Evolutionary conservation across 495 filamentous ascomycete genomes (phyloP), one percentile per base, ranked within the genome.

Genomic region (Aspergillus wentii): DNA sequence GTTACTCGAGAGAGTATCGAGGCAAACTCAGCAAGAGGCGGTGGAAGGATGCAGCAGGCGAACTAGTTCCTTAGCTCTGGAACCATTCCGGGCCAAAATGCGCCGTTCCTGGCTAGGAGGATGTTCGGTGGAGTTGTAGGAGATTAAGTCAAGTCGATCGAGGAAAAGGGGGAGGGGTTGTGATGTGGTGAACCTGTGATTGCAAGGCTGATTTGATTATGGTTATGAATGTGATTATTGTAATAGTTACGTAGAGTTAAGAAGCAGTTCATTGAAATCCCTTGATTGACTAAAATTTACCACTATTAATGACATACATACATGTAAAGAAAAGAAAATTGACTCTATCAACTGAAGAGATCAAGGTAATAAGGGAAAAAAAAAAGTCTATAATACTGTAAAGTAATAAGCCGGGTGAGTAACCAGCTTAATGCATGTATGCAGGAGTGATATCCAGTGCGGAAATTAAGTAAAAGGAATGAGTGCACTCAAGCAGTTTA

Each of bases 291-390:
- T 23, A 59, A 55, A 62, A 56, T 59, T 55, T 66, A 65, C 62
- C 64, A 68, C 64, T 68, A 68, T 66, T 68, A 66, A 66, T 59
- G 55, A 60, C 64, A 68, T 68, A 68, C 64, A 68, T 66, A 68
- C 64, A 64, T 61, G 60, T 61, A 61, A 59, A 62, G 53, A 60
- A 61, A 48, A 49, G 51, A 62, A 62, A 52, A 59, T 59, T 56
- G 53, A 58, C 60, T 64, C 62, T 62, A 66, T 54, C 42, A 47
- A 52, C 42, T 44, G 48, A 44, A 44, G 45, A 55, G 41, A 51
- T 54, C 46, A 49, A 43, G 40, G 41, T 52, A 52, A 57, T 51
- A 58, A 61, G 51, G 53, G 53, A 57, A 51, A 59, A 54, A 61
- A 44, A 49, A 60, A 66, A 64, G 58, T 68, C 64, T 68, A 68